These are phyloP conservation scores for Meyerozyma guilliermondii DNA, from an alignment of 1,139 yeast genomes.

Conservation along the genomic window DNA sequence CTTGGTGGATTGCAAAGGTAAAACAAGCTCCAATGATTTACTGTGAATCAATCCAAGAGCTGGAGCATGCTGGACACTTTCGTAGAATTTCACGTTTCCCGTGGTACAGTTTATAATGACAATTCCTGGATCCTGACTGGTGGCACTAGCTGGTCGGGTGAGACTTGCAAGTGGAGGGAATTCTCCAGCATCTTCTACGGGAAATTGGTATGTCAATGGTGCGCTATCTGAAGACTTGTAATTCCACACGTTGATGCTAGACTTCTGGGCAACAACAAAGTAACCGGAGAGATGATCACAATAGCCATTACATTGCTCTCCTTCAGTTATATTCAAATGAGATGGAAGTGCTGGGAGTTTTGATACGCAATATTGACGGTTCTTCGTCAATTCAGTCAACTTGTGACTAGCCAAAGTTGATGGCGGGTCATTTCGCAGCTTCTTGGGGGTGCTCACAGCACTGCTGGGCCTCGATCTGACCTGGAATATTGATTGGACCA, in stretches of 20 bases:
- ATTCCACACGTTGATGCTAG: slow-evolving; percentile 64
- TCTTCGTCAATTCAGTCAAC: slow-evolving; percentile 52
- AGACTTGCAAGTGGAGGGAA: slow-evolving; percentile 53
- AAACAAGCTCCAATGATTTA: slow-evolving; percentile 28
- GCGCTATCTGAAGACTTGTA: slow-evolving; percentile 55
- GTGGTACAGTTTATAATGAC: slow-evolving; percentile 51
- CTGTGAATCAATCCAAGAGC: slow-evolving; percentile 58
- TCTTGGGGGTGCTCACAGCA: slow-evolving; percentile 1
- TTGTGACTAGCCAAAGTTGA: not conserved
- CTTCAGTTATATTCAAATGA: slow-evolving; percentile 24
- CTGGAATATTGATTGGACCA: slow-evolving; percentile 1
- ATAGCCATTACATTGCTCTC: slow-evolving; percentile 35
- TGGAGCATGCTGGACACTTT: slow-evolving; percentile 62
- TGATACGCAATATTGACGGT: slow-evolving; percentile 54
- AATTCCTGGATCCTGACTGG: slow-evolving; percentile 61
- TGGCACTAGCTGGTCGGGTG: slow-evolving; percentile 60
- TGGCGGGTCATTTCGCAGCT: not conserved
- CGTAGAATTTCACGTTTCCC: slow-evolving; percentile 60
- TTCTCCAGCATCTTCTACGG: slow-evolving; percentile 22
- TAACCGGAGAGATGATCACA: slow-evolving; percentile 51
- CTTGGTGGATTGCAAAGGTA: slow-evolving; percentile 33
- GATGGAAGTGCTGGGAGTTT: slow-evolving; percentile 56
- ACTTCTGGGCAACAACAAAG: slow-evolving; percentile 49
- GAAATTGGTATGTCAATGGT: slow-evolving; percentile 54
- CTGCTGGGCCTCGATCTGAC: not conserved